Base-by-base conservation (phyloP, 345 rosid species). In the Populus ilicifolia region DNA sequence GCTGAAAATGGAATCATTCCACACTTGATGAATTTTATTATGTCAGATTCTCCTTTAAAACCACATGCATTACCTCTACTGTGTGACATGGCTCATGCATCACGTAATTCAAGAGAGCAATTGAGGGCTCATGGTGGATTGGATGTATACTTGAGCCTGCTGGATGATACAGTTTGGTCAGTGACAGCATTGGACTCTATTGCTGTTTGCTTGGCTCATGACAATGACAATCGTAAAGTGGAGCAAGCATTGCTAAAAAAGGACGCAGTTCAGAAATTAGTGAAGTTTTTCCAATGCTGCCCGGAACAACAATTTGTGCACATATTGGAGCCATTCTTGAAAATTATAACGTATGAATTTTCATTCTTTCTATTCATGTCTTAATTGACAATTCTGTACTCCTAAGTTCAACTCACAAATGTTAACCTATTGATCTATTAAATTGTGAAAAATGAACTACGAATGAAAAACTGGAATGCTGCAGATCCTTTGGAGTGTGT, bases 81-180 rank as follows among this genome's bases (percentile, higher is more conserved):
- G 54, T 96, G 99, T 79, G 99, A 96, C 84, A 96, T 96, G 99
- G 99, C 99, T 65, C 99, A 94, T 82, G 99, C 99, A 13, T 96
- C 99, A 14, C 97, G 94, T 67, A 94, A 92, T 80, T 92, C 99
- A 63, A 90, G 99, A 84, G 99, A 96, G 83, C 99, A 94, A 82
- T 80, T 96, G 79, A 89, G 98, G 81, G 99, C 95, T 43, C 98
- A 96, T 79, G 99, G 97, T 21, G 98, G 98, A 66, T 86, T 96
- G 80, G 98, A 96, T 84, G 95, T 94, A 75, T 96, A 91, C 78
- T 72, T 96, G 83, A 92, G 98, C 77, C 89, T 96, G 74, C 97
- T 96, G 46, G 96, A 93, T 76, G 95, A 96, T 71, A 91, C 89
- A 70, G 65, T 79, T 44, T 96, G 99, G 99, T 96, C 96, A 9